Conservation (phyloP, 1,284 basidiomycete genomes). For the Inonotus obliquus region DNA sequence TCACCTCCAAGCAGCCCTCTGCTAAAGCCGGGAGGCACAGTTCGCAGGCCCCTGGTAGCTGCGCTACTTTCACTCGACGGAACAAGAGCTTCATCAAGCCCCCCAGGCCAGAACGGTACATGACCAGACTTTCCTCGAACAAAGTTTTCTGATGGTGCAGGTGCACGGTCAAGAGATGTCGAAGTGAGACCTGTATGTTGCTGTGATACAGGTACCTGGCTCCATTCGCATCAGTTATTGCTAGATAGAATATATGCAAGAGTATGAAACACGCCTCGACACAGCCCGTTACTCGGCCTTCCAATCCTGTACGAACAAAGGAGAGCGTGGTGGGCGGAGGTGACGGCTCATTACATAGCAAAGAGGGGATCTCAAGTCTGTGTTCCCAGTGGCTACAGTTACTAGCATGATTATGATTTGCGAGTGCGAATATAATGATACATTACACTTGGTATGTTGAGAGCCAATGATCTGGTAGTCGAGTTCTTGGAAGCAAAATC, state of each 20-base stretch:
- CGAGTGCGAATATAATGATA: background rate
- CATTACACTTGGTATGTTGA: conserved; percentile 69
- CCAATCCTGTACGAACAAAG: conserved; percentile 74
- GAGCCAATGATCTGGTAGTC: conserved; percentile 66
- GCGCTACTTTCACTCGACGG: conserved; percentile 21
- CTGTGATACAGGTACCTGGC: conserved; percentile 46
- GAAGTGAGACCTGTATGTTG: conserved; percentile 63
- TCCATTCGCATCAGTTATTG: background rate
- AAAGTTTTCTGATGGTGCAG: conserved; percentile 74
- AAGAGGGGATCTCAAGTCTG: conserved; percentile 51
- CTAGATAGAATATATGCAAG: background rate
- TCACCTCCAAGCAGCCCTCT: conserved; percentile 9
- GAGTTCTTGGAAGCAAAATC: conserved; percentile 59
- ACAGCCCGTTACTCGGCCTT: conserved; percentile 79
- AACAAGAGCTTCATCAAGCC: conserved; percentile 55
- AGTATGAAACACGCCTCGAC: conserved; percentile 46
- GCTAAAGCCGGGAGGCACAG: conserved; percentile 17
- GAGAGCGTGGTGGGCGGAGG: conserved; percentile 75
- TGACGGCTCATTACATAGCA: conserved; percentile 61
- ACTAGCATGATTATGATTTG: background rate
- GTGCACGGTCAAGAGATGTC: conserved; percentile 80
- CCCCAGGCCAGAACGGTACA: conserved; percentile 90
- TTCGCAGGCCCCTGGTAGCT: conserved; percentile 17
- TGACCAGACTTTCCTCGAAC: conserved; percentile 91
- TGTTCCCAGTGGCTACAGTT: conserved; percentile 64